Base-by-base conservation (phyloP, 805 yeast species). In the Wickerhamomyces alni region DNA sequence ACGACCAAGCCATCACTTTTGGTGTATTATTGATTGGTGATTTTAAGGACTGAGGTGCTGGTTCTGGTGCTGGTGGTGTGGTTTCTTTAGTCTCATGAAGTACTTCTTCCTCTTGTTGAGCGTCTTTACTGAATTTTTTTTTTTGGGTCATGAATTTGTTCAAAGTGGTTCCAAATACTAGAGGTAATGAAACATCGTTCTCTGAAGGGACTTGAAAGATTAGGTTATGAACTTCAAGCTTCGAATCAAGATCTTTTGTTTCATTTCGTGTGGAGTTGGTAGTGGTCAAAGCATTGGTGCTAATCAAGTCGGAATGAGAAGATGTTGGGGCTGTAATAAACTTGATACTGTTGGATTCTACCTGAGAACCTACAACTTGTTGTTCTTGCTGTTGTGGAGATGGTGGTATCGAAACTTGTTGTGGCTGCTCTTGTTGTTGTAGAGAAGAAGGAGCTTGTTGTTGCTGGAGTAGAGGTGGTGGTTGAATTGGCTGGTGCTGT, bases 1-100 rank as follows among this genome's bases (percentile, higher is more conserved):
- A 35, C 11, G 55, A 47, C 57, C 58, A 52, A 15, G 30, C 44
- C 8, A 32, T 17, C 10, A 33, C 19, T 30, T 51, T 53, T 4
- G 59, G 51, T 22, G 45, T 31, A 46, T 37, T 11, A 45, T 37
- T 15, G 17, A 33, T 26, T 31, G 50, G 52, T 2, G 58, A 15
- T 28, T 10, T n/a, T 27, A 7, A 10, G 30, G 30, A 8, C 11
- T 8, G 11, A 11, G 28, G 8, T 9, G n/a, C 12, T 11, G 15
- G 12, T 28, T 7, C 15, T 28, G 9, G 50, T 26, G 45, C 28
- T 21, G 45, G 43, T 17, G 47, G 39, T 13, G 46, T 19, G n/a
- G 37, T 27, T 11, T 35, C 35, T 34, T 33, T 31, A 15, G 8
- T 10, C 3, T 19, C 31, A 2, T 17, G 33, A 12, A 50, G 52